phyloP scores from a whole-genome alignment of 2,329 filamentous ascomycete species.

The Cercospora sp. region DNA sequence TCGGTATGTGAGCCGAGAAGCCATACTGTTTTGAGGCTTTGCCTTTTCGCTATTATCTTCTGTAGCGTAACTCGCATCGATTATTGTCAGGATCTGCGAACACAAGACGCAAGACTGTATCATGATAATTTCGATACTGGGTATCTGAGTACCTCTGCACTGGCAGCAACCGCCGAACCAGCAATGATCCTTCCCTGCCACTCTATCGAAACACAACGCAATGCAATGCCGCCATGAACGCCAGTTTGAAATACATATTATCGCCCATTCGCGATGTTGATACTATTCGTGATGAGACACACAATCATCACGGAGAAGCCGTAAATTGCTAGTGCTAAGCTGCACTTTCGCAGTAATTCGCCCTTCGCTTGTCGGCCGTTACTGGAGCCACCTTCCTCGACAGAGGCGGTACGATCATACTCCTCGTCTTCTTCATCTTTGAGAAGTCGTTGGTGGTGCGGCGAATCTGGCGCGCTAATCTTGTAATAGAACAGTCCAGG shows the following conservation, averaged over 20 bases:
- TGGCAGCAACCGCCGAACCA: background rate
- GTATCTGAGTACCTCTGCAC: background rate
- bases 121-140: background rate
- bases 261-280: slow-evolving; percentile 56
- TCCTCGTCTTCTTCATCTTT: slow-evolving; percentile 90
- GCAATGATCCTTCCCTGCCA: background rate
- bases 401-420: slow-evolving; percentile 56
- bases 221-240: slow-evolving; percentile 19
- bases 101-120: background rate
- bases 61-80: background rate
- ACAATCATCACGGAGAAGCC: slow-evolving; percentile 85
- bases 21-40: slow-evolving; percentile 7
- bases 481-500: slow-evolving; percentile 98
- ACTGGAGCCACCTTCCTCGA: slow-evolving; percentile 53
- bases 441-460: slow-evolving; percentile 78
- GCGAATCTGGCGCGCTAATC: slow-evolving; percentile 85
- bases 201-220: slow-evolving; percentile 3
- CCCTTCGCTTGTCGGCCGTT: slow-evolving; percentile 46
- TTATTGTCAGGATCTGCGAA: background rate
- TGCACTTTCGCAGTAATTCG: slow-evolving; percentile 66
- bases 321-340: slow-evolving; percentile 77
- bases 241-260: slow-evolving; percentile 2
- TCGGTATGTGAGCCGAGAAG: slow-evolving; percentile 4
- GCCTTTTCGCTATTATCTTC: background rate
- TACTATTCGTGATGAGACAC: slow-evolving; percentile 81